Base-by-base conservation (phyloP, 345 rosid species). In the Eucalyptus sp. region DNA sequence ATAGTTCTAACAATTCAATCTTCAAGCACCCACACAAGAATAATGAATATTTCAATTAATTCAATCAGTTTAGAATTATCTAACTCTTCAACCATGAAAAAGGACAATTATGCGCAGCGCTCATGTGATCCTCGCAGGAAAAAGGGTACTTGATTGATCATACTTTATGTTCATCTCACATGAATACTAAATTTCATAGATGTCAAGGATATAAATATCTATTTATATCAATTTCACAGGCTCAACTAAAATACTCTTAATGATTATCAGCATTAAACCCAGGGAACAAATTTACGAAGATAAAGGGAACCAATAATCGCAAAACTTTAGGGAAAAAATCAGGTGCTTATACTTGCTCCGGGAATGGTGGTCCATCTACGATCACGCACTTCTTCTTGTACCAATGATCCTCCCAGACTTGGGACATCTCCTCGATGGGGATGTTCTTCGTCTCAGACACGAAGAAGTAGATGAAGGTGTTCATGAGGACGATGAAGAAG, bases 371-470 rank as follows among this genome's bases (percentile, higher is more conserved):
- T 64, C 76, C 86, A 43, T 84, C 86, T 22, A 44, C 86, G 29
- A 25, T 62, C 54, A 64, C 84, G 56, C 43, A 87, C 58, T 76
- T 87, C 83, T 87, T 44, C 88, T 83, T n/a, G 33, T 51, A 66
- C 88, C 93, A 92, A 44, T 92, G 94, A 29, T 48, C 88, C 52
- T 41, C 76, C 91, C 92, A 93, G 10, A 92, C 89, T n/a, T 51
- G 88, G 79, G 89, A 88, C 87, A 91, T 92, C 24, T 86, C 88
- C 80, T 90, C 91, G 13, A 92, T 60, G 4, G 94, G 91, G 17
- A 93, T 88, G 54, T 88, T 89, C 87, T 93, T 93, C 1, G 93
- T 93, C 86, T 93, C 93, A 11, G 94, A 93, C 87, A 93, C 15
- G n/a, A 92, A 86, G 64, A 93, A 81, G 79, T n/a, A 51, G 41